Evolutionary conservation across 2,329 filamentous ascomycete genomes (phyloP), one percentile per base, ranked within the genome.

Genomic region (Harringtonia aguacate): DNA sequence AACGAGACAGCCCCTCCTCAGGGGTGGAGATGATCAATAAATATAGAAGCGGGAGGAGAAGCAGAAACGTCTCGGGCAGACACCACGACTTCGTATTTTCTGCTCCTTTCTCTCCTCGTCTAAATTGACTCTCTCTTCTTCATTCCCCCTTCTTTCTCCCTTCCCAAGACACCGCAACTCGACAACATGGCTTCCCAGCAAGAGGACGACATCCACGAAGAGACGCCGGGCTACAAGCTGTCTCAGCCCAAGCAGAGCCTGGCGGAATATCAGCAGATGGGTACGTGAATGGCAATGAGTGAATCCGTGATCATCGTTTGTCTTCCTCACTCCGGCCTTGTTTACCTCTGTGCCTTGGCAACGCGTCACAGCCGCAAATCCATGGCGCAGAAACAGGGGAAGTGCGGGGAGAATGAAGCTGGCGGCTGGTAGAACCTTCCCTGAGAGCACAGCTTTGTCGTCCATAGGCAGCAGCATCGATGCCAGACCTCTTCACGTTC

Each of bases 211-310:
- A 79, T 90, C 54, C 73, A 84, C 65, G 83, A 92, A 70, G 77
- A 83, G 69, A 95, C 89, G 53, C 82, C 89, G 69, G 90, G 90
- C 62, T 97, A 95, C 82, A 95, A 94, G 79, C 84, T 95, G 61
- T 89, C 87, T 55, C 87, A 95, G 78, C 75, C 75, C 50, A 95
- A 95, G 82, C 95, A 97, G 78, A 94, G 86, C 56, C 75, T 98
- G 60, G 86, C 90, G 52, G 86, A 95, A 66, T 95, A 95, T 69
- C 77, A 90, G 61, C 75, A 95, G 64, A 84, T 98, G 68, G 92
- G 88, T 52, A 42, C 27, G 50, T 94, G 72, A 60, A 33, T 8
- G 24, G 10, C 24, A 27, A n/a, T n/a, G 24, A 27, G 24, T 27
- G 24, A 27, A 27, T 27, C 10, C 7, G 7, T 27, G n/a, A n/a